These are phyloP conservation scores for Rhazya stricta DNA, from an alignment of 257 asterid species.

Conservation along the genomic window DNA sequence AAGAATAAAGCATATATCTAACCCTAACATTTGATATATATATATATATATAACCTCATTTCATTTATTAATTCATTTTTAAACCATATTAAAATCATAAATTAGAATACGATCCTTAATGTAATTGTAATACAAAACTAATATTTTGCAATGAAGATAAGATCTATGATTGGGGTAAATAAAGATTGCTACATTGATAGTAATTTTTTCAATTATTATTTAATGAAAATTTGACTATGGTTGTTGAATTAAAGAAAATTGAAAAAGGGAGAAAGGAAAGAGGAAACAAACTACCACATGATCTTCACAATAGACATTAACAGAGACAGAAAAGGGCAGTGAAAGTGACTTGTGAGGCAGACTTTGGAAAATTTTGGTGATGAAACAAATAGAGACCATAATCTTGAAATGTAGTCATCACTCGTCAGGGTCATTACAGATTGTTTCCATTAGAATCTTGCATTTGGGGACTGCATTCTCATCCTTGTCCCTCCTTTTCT, in stretches of 20 bases:
- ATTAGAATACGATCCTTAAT: too few species aligned
- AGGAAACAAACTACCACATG: background rate
- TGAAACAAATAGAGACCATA: slow-evolving; percentile 25
- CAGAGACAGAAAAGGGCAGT: slow-evolving; percentile 20
- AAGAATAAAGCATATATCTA: too few species aligned
- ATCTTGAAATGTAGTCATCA: slow-evolving; percentile 19
- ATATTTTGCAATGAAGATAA: too few species aligned
- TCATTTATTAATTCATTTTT: too few species aligned
- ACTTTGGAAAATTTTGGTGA: slow-evolving; percentile 22
- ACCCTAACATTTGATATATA: too few species aligned
- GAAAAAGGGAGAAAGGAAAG: background rate
- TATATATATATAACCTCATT: too few species aligned
- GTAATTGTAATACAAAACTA: too few species aligned
- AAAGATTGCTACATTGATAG: too few species aligned
- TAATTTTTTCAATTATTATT: background rate
- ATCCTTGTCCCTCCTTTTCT: background rate
- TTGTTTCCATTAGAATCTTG: slow-evolving; percentile 11
- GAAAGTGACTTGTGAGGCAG: slow-evolving; percentile 32
- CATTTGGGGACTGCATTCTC: slow-evolving; percentile 7
- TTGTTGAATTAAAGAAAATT: background rate
- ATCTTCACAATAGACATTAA: too few species aligned
- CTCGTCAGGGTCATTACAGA: slow-evolving; percentile 6
- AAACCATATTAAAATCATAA: too few species aligned
- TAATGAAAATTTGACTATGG: background rate
- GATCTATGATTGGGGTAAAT: too few species aligned